Conservation (phyloP, 2,329 filamentous ascomycete species). For the Huntiella moniliformis region DNA sequence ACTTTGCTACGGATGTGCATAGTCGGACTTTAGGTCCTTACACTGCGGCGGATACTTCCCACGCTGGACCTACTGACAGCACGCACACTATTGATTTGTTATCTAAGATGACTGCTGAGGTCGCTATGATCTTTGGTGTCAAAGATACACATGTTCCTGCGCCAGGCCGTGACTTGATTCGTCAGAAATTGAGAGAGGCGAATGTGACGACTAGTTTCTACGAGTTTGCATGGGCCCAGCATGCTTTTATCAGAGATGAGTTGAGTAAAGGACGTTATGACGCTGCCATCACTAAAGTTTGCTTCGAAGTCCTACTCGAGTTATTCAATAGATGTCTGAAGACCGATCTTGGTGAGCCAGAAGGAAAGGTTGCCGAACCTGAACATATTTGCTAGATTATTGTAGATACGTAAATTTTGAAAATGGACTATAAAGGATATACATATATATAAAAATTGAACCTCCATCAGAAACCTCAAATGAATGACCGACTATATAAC, state of each 20-base stretch:
- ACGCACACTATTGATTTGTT: constrained; percentile 36
- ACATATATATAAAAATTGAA: constrained; percentile 11
- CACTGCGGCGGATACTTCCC: constrained; percentile 28
- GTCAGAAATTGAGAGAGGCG: constrained; percentile 59
- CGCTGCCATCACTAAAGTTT: constrained; percentile 66
- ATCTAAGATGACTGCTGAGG: constrained; percentile 48
- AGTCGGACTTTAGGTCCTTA: constrained; percentile 51
- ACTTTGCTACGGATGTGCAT: constrained; percentile 88
- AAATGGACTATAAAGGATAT: constrained; percentile 4
- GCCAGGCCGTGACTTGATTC: constrained; percentile 64
- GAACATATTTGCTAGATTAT: constrained; percentile 54
- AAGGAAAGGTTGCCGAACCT: constrained; percentile 39
- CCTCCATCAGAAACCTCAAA: not conserved
- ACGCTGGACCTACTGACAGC: constrained; percentile 19
- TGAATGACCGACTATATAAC: not conserved
- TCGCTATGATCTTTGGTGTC: constrained; percentile 82
- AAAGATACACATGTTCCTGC: constrained; percentile 80
- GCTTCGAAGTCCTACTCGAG: constrained; percentile 80
- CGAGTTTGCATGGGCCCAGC: constrained; percentile 84
- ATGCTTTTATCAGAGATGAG: constrained; percentile 88
- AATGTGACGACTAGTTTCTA: constrained; percentile 63
- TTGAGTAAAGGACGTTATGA: constrained; percentile 88
- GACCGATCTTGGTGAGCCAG: constrained; percentile 54
- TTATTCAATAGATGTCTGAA: constrained; percentile 63
- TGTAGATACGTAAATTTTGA: not conserved